Conservation (phyloP, 176 grass and related monocot genomes). For the Poa annua region DNA sequence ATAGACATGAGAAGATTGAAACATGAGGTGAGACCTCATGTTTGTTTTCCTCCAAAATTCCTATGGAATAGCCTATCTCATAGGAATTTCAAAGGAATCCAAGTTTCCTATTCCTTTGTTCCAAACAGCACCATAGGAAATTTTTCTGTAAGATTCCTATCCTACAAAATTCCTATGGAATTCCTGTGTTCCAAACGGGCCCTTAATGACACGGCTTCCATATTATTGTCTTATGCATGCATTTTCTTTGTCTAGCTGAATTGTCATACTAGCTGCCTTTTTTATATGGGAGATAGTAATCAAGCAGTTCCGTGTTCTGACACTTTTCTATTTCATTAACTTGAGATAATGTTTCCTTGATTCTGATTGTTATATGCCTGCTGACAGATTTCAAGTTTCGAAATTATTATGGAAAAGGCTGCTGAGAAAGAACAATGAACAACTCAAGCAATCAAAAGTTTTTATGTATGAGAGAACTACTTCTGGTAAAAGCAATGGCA, state of each 20-base stretch:
- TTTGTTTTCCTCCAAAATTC: too few relatives aligned
- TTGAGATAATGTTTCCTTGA: neutral
- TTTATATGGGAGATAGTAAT: conserved; percentile 18
- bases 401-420: conserved; percentile 88
- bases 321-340: conserved; percentile 2
- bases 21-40: too few relatives aligned
- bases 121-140: too few relatives aligned
- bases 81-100: too few relatives aligned
- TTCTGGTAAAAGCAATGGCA: conserved; percentile 64
- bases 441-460: conserved; percentile 75
- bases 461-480: conserved; percentile 75
- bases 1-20: too few relatives aligned
- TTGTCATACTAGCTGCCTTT: neutral
- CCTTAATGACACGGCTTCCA: neutral
- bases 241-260: neutral
- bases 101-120: too few relatives aligned
- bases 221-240: neutral
- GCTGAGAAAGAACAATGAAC: conserved; percentile 71
- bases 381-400: conserved; percentile 79
- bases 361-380: conserved; percentile 27
- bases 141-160: too few relatives aligned
- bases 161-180: too few relatives aligned
- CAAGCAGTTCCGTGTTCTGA: conserved; percentile 6
- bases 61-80: too few relatives aligned
- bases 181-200: too few relatives aligned